Evolutionary conservation across 1,284 basidiomycete species (phyloP), one percentile per base, ranked within the genome.

Genomic region (Kwoniella shivajii): DNA sequence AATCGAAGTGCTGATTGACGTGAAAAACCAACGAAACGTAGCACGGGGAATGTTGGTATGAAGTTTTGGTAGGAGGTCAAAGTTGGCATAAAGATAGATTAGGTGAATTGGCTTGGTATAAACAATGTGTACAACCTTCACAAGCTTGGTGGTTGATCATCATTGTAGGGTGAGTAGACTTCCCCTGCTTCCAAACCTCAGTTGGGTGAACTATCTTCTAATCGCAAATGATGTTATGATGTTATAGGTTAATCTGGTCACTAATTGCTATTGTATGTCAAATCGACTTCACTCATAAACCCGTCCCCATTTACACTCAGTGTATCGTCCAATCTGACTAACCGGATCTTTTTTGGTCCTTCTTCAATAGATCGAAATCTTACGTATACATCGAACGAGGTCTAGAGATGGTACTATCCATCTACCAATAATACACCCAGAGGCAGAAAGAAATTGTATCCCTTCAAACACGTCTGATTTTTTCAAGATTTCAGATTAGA

Each of bases 41-140:
- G 56, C 56, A 58, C 33, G 56, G 56, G 6, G 50, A 58, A 48
- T 58, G 51, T 33, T 26, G 51, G 30, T 58, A 58, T 33, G 50
- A 30, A 3, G 56, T 58, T 2, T 24, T 58, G 36, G 27, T 52
- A 14, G 56, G 56, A 2, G 38, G 51, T 18, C 18, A 14, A 24
- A 43, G 30, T 6, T 50, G 48, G 47, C 48, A 50, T 31, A 46
- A 54, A 27, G 56, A 45, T 38, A 33, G 50, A 24, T 29, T 58
- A 9, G 56, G 56, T 14, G 37, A 41, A n/a, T 27, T 58, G 18
- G 56, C 50, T 31, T 58, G 29, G 36, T 50, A 58, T 27, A 49
- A 45, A 27, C 45, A 43, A 4, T 58, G 56, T 30, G 41, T 47
- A 1, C 50, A 58, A 26, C 37, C 56, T 20, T 24, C 44, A n/a